Percentiles rank a stretch among this genome's conserved stretches.
phyloP scores from a whole-genome alignment of 2,329 filamentous ascomycete species.

The Epichloe gansuensis region DNA sequence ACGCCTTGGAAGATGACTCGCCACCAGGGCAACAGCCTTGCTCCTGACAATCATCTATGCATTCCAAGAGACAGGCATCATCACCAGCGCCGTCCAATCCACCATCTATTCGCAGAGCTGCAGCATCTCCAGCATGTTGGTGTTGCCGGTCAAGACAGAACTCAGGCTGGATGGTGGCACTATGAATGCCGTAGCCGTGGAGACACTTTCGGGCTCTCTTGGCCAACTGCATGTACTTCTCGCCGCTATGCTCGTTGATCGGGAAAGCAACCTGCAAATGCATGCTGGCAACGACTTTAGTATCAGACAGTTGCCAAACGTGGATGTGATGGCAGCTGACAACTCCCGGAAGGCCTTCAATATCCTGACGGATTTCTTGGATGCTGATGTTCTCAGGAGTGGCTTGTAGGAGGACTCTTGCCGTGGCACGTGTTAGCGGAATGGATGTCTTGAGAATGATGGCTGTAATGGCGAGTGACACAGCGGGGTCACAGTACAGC shows the following conservation, averaged over 20 bases:
- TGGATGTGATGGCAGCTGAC: conserved; percentile 90
- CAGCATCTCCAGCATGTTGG: conserved; percentile 24
- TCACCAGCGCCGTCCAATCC: conserved; percentile 15
- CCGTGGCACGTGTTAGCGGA: conserved; percentile 65
- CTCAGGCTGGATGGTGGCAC: conserved; percentile 93
- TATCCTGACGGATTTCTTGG: conserved; percentile 85
- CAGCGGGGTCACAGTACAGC: conserved; percentile 79
- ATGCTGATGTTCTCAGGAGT: conserved; percentile 81
- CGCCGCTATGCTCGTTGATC: conserved; percentile 65
- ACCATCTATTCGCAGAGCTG: conserved; percentile 24
- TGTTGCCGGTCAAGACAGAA: conserved; percentile 47
- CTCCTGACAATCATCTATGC: conserved; percentile 25
- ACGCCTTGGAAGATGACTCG: conserved; percentile 21
- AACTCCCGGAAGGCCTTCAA: conserved; percentile 71
- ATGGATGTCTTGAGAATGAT: conserved; percentile 63
- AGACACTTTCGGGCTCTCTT: conserved; percentile 74
- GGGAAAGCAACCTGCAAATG: conserved; percentile 89
- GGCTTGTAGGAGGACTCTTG: conserved; percentile 84
- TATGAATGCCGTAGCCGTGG: conserved; percentile 92
- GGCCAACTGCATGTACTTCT: conserved; percentile 83
- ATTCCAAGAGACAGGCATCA: conserved; percentile 35
- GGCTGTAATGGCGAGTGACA: conserved; percentile 86
- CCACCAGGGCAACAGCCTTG: conserved; percentile 19
- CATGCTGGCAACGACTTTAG: conserved; percentile 83
- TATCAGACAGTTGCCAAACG: conserved; percentile 94